Conservation (phyloP, 768 basidiomycete species). For the Hirschioporus abietinus region DNA sequence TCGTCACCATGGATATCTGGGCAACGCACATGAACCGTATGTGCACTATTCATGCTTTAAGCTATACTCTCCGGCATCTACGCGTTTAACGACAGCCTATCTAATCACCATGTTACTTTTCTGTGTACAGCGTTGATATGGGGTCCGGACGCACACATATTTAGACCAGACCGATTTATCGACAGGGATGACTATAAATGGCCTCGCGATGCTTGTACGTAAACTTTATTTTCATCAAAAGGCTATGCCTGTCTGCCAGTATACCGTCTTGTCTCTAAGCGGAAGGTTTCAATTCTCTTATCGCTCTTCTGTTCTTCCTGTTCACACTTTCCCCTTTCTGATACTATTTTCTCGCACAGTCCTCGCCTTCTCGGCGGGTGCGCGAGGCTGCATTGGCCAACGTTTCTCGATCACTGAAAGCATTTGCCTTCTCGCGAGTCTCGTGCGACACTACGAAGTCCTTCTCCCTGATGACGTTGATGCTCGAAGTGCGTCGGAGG, state of each 20-base stretch:
- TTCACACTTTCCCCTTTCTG: not conserved
- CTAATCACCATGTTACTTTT: not conserved
- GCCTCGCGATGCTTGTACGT: conserved; percentile 47
- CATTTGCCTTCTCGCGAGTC: conserved; percentile 36
- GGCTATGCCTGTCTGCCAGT: not conserved
- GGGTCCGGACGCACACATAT: conserved; percentile 40
- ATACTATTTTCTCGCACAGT: conserved; percentile 20
- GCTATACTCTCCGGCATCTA: not conserved
- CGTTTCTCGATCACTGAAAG: conserved; percentile 41
- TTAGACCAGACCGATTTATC: conserved; percentile 46
- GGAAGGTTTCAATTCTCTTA: not conserved
- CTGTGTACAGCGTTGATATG: conserved; percentile 37
- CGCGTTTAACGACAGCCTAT: not conserved
- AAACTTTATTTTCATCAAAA: not conserved
- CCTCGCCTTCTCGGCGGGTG: conserved; percentile 40
- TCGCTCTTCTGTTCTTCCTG: not conserved
- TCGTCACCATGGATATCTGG: conserved; percentile 35
- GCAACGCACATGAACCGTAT: conserved; percentile 42
- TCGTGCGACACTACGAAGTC: conserved; percentile 38
- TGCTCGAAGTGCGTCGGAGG: conserved; percentile 20
- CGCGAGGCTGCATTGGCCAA: conserved; percentile 44
- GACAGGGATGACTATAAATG: conserved; percentile 44
- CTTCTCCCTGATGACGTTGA: conserved; percentile 32
- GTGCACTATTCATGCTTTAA: too few relatives aligned
- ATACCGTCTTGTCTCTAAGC: not conserved